Evolutionary conservation across 305 asterid genomes (phyloP).

Genomic region (Fraxinus ornus): DNA sequence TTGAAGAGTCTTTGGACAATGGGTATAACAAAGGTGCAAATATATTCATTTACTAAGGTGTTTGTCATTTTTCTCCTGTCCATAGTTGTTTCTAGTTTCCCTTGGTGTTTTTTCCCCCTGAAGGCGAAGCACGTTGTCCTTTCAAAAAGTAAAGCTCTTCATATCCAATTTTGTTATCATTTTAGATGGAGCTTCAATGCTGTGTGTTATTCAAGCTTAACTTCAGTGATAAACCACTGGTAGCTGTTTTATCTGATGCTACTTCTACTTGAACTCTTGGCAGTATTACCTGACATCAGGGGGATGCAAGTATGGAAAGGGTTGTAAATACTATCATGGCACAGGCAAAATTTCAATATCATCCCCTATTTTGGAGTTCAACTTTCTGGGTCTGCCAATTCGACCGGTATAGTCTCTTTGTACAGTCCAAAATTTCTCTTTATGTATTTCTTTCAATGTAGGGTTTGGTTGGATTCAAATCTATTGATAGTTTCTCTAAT

Average conservation of each 20-base stretch:
- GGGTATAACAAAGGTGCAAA: not conserved
- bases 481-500: not conserved
- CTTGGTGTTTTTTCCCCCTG: not conserved
- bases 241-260: conserved; percentile 20
- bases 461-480: not conserved
- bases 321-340: conserved; percentile 70
- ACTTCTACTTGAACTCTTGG: conserved; percentile 27
- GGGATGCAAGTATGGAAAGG: conserved; percentile 83
- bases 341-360: conserved; percentile 42
- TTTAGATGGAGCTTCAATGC: not conserved
- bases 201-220: not conserved
- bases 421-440: not conserved
- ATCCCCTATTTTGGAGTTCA: conserved; percentile 52
- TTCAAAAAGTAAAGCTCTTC: not conserved
- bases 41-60: not conserved
- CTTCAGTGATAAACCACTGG: not conserved
- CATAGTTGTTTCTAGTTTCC: not conserved
- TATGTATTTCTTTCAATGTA: not conserved
- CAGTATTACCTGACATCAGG: conserved; percentile 81
- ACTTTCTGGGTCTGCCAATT: conserved; percentile 88
- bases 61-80: not conserved
- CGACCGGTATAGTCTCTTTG: conserved; percentile 53
- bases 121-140: not conserved
- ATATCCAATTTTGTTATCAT: not conserved
- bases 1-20: not conserved